Evolutionary conservation across 1,139 yeast species (phyloP).

Genomic region (Debaryomyces coudertii): DNA sequence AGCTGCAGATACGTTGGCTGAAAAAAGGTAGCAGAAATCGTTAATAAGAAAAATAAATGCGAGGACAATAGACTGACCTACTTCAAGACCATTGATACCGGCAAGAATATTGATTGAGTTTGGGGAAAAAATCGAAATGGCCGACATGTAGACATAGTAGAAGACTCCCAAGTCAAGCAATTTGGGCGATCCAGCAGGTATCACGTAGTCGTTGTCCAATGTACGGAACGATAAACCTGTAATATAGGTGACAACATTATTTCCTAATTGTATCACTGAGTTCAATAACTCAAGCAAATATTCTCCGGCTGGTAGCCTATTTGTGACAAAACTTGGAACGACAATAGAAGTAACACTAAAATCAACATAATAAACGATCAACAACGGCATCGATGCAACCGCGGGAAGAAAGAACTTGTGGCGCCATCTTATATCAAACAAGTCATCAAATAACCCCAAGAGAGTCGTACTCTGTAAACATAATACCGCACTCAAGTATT

Average conservation of each 20-base stretch:
- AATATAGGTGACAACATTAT: conserved; percentile 33
- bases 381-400: conserved; percentile 86
- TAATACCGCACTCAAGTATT: conserved; percentile 80
- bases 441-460: conserved; percentile 89
- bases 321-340: conserved; percentile 70
- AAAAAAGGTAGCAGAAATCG: conserved; percentile 69
- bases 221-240: conserved; percentile 48
- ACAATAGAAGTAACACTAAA: conserved; percentile 92
- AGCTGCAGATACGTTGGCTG: conserved; percentile 45
- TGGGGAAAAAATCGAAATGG: conserved; percentile 91
- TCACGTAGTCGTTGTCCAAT: conserved; percentile 35
- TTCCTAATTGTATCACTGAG: conserved; percentile 32
- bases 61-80: conserved; percentile 86
- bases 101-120: conserved; percentile 96
- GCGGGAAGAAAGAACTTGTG: conserved; percentile 96
- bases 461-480: conserved; percentile 83
- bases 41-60: conserved; percentile 72
- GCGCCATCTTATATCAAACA: conserved; percentile 95
- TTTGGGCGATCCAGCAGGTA: conserved; percentile 36
- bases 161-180: conserved; percentile 75
- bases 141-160: conserved; percentile 87
- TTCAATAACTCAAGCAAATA: conserved; percentile 23
- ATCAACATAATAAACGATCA: conserved; percentile 90
- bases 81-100: conserved; percentile 95
- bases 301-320: conserved; percentile 30